Base-by-base conservation (phyloP, 2,329 filamentous ascomycete genomes). In the Rasamsonia emersonii region DNA sequence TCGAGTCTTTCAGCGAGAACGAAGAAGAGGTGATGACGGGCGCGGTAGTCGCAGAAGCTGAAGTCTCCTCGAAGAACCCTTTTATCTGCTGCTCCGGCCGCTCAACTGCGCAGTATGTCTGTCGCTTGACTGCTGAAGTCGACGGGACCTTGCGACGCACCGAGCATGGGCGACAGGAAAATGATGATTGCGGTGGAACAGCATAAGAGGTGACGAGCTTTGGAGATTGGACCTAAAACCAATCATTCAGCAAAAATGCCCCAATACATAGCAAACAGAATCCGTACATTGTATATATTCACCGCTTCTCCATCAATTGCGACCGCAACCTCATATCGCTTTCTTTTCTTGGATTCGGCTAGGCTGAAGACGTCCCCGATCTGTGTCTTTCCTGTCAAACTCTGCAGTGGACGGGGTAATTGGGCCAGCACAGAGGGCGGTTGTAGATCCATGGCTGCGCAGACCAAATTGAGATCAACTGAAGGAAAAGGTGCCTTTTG, bases 291-390 rank as follows among this genome's bases (percentile, higher is more conserved):
- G 56, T 78, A 78, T 20, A 79, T 68, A 41, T 71, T 76, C 30
- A 79, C 58, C 18, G 70, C 69, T 49, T 79, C 73, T 23, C 74
- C 73, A 49, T 79, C 73, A 9, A 77, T 60, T 1, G 65, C 72
- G 13, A 75, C 66, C 18, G 64, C 72, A 31, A 79, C 62, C 47
- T 79, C 75, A 45, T 75, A 70, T 50, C 75, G 62, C 58, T 78
- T 77, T 50, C 72, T 67, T 56, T 75, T 77, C 54, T 67, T 72
- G 24, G 67, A 63, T 32, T 68, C 66, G 36, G 62, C 62, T 33
- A 77, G 53, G 43, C 70, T 68, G 53, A 65, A 67, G 26, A 77
- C 72, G 39, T 63, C 58, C 20, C 58, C 55, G 41, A 64, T 56
- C 18, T 53, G 53, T 21, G 56, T 58, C 36, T 61, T 56, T 19